Conservation (phyloP, 2,329 filamentous ascomycete genomes). For the Aspergillus uvarum region DNA sequence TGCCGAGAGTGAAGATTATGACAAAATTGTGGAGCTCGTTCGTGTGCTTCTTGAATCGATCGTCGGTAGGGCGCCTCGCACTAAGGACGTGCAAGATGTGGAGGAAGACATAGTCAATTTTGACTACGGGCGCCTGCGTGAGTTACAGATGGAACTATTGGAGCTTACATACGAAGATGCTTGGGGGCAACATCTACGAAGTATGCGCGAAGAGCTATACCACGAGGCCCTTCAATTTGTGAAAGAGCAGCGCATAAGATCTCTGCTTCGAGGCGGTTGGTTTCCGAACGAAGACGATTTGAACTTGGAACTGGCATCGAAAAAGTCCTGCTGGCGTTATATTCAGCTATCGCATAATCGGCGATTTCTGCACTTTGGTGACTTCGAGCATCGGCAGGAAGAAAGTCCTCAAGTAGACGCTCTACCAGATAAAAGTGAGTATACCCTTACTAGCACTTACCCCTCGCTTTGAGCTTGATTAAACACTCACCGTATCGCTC, state of each 20-base stretch:
- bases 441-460: not conserved
- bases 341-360: conserved; percentile 88
- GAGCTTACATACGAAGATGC: conserved; percentile 90
- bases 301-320: conserved; percentile 49
- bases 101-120: conserved; percentile 87
- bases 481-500: conserved; percentile 8
- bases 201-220: conserved; percentile 87
- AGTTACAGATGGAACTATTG: conserved; percentile 89
- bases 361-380: conserved; percentile 83
- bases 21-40: conserved; percentile 87
- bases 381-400: conserved; percentile 67
- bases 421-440: conserved; percentile 69
- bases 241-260: conserved; percentile 92
- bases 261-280: conserved; percentile 85
- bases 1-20: conserved; percentile 81
- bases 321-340: conserved; percentile 66
- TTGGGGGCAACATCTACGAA: conserved; percentile 85
- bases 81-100: conserved; percentile 79
- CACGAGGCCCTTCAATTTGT: conserved; percentile 93
- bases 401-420: conserved; percentile 70
- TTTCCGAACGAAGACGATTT: conserved; percentile 62
- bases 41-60: conserved; percentile 88
- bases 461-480: not conserved
- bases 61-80: conserved; percentile 76
- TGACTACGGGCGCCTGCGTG: conserved; percentile 73